phyloP scores from a whole-genome alignment of 1,284 basidiomycete genomes.

The Moniliella sp. region DNA sequence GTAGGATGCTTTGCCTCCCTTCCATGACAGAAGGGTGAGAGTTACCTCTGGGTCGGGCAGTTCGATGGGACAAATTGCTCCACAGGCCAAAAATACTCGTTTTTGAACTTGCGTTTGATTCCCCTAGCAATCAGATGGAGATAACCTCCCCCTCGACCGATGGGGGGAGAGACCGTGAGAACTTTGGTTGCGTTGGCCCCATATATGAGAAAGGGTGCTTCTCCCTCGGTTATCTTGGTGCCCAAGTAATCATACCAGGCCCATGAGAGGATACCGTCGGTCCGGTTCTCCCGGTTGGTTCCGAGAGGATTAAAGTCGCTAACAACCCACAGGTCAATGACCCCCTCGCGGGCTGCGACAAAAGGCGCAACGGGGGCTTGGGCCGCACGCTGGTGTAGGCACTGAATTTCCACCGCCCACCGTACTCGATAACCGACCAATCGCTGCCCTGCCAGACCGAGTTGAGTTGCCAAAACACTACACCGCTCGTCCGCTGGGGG shows the following conservation, averaged over 20 bases:
- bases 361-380: conserved; percentile 42
- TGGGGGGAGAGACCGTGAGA: conserved; percentile 35
- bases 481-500: conserved; percentile 44
- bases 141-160: conserved; percentile 40
- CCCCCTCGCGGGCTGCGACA: conserved; percentile 37
- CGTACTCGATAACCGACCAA: conserved; percentile 46
- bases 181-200: conserved; percentile 39
- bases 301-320: not conserved
- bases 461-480: conserved; percentile 47
- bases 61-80: not conserved
- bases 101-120: conserved; percentile 15
- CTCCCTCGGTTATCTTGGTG: conserved; percentile 35
- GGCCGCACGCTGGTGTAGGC: conserved; percentile 38
- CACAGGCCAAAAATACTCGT: not conserved
- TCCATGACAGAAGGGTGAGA: not conserved
- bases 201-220: conserved; percentile 38
- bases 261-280: conserved; percentile 1
- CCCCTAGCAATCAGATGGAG: conserved; percentile 39
- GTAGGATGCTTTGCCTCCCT: too few species aligned
- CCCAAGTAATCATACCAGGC: conserved; percentile 36
- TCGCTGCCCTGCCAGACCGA: conserved; percentile 48
- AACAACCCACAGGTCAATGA: conserved; percentile 39
- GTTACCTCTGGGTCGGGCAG: conserved; percentile 1
- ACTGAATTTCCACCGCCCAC: conserved; percentile 43
- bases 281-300: too few species aligned